Percentiles rank a stretch among this genome's conserved stretches.
phyloP scores from a whole-genome alignment of 2,329 filamentous ascomycete genomes.

The Juglanconis sp. region DNA sequence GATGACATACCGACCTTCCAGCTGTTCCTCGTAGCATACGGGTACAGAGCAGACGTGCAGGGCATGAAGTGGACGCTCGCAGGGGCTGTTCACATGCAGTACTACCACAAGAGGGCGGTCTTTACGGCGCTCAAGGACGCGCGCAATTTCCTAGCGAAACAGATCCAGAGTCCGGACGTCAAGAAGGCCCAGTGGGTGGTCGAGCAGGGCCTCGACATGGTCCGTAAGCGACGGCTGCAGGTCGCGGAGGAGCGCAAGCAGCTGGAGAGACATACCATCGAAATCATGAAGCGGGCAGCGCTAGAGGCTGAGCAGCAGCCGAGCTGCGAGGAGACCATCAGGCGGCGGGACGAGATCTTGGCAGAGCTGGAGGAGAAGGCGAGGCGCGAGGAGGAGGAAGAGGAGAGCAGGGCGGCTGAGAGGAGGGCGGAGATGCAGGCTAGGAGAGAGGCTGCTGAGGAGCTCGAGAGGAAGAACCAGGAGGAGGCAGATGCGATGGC shows the following conservation, averaged over 20 bases:
- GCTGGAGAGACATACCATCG: slow-evolving; percentile 24
- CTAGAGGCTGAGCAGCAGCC: slow-evolving; percentile 22
- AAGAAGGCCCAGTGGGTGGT: slow-evolving; percentile 21
- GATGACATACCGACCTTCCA: slow-evolving; percentile 32
- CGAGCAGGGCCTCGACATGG: slow-evolving; percentile 21
- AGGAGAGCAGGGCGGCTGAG: neutral
- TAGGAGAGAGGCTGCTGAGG: slow-evolving; percentile 8
- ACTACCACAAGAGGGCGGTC: slow-evolving; percentile 20
- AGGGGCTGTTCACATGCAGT: slow-evolving; percentile 20
- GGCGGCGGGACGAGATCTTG: slow-evolving; percentile 7
- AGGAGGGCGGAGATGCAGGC: slow-evolving; percentile 7
- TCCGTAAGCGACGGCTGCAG: slow-evolving; percentile 19
- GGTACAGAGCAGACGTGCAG: slow-evolving; percentile 24
- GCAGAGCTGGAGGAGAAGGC: slow-evolving; percentile 6
- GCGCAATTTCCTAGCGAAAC: slow-evolving; percentile 20
- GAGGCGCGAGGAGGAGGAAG: neutral
- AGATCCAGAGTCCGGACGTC: slow-evolving; percentile 4
- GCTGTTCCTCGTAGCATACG: slow-evolving; percentile 27
- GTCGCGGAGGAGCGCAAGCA: slow-evolving; percentile 19
- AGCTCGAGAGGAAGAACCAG: neutral
- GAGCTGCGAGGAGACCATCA: neutral
- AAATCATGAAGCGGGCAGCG: slow-evolving; percentile 30
- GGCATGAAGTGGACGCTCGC: slow-evolving; percentile 24
- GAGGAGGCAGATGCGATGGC: slow-evolving; percentile 15
- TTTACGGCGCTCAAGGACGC: slow-evolving; percentile 21